These are phyloP conservation scores for Rhizopus stolonifer DNA, from an alignment of 371 early-diverging fungal genomes.

Conservation along the genomic window DNA sequence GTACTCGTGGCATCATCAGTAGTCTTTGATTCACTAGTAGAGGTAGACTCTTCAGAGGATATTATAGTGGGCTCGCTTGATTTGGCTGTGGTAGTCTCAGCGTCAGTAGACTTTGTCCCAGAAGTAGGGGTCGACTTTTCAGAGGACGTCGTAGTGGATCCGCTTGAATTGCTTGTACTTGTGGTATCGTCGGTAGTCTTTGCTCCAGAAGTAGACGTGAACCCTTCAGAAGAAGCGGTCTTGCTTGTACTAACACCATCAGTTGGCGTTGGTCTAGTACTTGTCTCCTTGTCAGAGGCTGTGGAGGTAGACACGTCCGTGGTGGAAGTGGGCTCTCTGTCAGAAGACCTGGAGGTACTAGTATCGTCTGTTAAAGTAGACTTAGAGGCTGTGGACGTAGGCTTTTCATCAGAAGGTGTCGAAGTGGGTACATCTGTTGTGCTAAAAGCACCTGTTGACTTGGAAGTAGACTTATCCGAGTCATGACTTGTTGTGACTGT, in stretches of 20 bases:
- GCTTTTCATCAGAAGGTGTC: too few species aligned
- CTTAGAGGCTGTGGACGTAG: too few species aligned
- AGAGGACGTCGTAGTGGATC: background rate
- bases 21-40: constrained; percentile 1
- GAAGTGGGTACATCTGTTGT: too few species aligned
- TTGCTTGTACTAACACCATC: too few species aligned
- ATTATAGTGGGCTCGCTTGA: background rate
- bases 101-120: background rate
- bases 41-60: constrained; percentile 1
- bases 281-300: background rate
- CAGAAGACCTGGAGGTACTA: too few species aligned
- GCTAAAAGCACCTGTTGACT: background rate
- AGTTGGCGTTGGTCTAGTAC: constrained; percentile 18
- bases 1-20: constrained; percentile 1
- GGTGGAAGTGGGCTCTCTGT: background rate
- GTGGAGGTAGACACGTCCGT: constrained; percentile 1
- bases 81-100: constrained; percentile 1
- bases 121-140: constrained; percentile 6
- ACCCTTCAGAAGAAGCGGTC: too few species aligned
- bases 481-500: too few species aligned
- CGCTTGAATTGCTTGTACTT: background rate
- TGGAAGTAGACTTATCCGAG: too few species aligned
- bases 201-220: too few species aligned
- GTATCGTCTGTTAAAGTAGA: too few species aligned
- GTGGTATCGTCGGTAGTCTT: constrained; percentile 10